These are phyloP conservation scores for Colletotrichum simmondsii DNA, from an alignment of 2,329 filamentous ascomycete species.

Conservation along the genomic window DNA sequence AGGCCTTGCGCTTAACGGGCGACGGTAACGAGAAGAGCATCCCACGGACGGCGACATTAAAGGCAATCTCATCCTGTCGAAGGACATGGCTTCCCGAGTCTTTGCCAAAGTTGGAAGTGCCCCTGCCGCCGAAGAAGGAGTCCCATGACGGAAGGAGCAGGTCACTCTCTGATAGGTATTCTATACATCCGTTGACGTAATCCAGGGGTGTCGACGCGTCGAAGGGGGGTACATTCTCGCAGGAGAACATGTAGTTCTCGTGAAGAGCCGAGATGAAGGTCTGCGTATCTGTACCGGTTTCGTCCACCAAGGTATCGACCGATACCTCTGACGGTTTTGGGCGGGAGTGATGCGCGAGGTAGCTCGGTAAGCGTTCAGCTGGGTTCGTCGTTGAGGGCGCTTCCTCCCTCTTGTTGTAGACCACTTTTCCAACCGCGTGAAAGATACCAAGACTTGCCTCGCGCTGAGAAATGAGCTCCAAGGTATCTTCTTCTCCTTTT, in stretches of 20 bases:
- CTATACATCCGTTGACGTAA: slow-evolving; percentile 85
- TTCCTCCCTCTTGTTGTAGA: slow-evolving; percentile 92
- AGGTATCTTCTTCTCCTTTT: slow-evolving; percentile 79
- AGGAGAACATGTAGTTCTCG: slow-evolving; percentile 93
- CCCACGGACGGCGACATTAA: slow-evolving; percentile 89
- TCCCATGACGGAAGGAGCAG: slow-evolving; percentile 81
- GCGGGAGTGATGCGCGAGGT: slow-evolving; percentile 66
- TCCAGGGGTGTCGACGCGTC: slow-evolving; percentile 75
- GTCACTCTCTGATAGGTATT: slow-evolving; percentile 88
- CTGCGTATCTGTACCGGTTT: slow-evolving; percentile 90
- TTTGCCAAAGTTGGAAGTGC: slow-evolving; percentile 61
- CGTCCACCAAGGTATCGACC: slow-evolving; percentile 85
- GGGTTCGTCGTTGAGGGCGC: slow-evolving; percentile 51
- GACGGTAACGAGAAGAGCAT: slow-evolving; percentile 85
- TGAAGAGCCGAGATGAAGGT: slow-evolving; percentile 92
- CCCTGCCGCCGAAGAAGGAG: slow-evolving; percentile 72
- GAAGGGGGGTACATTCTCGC: slow-evolving; percentile 64
- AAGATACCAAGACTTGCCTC: slow-evolving; percentile 95
- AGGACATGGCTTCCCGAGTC: slow-evolving; percentile 77
- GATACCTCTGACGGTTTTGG: slow-evolving; percentile 73
- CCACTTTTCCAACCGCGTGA: slow-evolving; percentile 93
- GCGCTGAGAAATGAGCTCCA: slow-evolving; percentile 85
- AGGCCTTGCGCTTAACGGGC: slow-evolving; percentile 80
- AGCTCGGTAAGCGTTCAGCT: slow-evolving; percentile 67
- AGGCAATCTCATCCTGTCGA: slow-evolving; percentile 93